Evolutionary conservation across 345 rosid genomes (phyloP), one percentile per base, ranked within the genome.

Genomic region (Salix exigua): DNA sequence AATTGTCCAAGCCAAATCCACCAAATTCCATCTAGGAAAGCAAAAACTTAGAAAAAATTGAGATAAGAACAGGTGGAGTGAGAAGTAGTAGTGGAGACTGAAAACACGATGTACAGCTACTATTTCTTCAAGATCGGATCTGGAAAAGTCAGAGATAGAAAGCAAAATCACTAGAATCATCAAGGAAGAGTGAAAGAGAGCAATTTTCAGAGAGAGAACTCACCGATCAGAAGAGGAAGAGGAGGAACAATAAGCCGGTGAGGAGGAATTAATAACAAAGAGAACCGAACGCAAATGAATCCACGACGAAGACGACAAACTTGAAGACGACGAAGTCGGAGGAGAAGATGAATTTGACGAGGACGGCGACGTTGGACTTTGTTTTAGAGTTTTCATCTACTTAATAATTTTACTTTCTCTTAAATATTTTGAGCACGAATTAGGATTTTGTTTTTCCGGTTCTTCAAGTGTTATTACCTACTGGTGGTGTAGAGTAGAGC

Each of bases 241-340:
- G 37, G 90, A 91, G 46, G 90, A 90, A 81, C 87, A 86, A 69
- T 91, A 89, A 68, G 97, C 89, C 11, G 97, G 96, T 50, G 98
- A 89, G 37, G 98, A 91, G 77, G 94, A 91, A 80, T 88, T 82
- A 78, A 88, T 94, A 73, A 94, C 80, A 78, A 90, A 88, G 33
- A 93, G 86, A 48, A 91, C 96, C 79, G 97, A 93, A 74, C 99
- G 99, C 90, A 95, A 84, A 75, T 90, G 94, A 83, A 86, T 76
- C 99, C 99, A 95, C 58, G 97, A 88, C 35, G 94, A 89, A 0
- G 89, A 87, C 1, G 88, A 75, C 25, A 92, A 85, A 5, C 70
- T 26, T 6, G 95, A 83, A 19, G 89, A 84, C 48, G 94, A 80
- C 4, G 92, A 88, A 35, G 37, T 35, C 76, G 92, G 81, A 63